Conservation (phyloP, 495 filamentous ascomycete genomes). For the Parathielavia appendiculata region DNA sequence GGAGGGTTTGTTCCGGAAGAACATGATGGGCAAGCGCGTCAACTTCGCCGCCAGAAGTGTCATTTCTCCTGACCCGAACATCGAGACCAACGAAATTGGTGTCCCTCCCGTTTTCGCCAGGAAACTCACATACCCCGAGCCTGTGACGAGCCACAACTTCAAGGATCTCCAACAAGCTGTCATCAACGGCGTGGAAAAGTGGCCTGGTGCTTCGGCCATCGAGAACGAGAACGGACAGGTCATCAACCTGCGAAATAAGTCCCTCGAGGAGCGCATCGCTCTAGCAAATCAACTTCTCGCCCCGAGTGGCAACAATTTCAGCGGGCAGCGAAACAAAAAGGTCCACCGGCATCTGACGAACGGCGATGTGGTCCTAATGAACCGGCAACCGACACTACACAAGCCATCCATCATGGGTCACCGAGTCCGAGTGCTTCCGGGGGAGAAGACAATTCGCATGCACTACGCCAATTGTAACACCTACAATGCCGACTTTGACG, state of each 20-base stretch:
- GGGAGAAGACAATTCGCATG: conserved; percentile 97
- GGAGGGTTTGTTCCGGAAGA: conserved; percentile 95
- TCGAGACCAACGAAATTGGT: conserved; percentile 98
- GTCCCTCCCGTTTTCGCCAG: conserved; percentile 94
- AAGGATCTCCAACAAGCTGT: conserved; percentile 93
- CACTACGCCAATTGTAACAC: conserved; percentile 99
- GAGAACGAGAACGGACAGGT: conserved; percentile 94
- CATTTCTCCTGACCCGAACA: conserved; percentile 96
- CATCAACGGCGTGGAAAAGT: conserved; percentile 87
- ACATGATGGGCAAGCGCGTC: conserved; percentile 99
- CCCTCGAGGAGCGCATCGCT: conserved; percentile 73
- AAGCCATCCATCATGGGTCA: conserved; percentile 99
- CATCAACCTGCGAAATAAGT: conserved; percentile 80
- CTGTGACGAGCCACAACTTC: conserved; percentile 95
- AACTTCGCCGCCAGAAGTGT: conserved; percentile 97
- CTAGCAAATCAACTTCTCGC: conserved; percentile 89
- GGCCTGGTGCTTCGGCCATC: conserved; percentile 89
- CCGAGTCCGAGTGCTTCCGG: conserved; percentile 82
- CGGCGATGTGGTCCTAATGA: conserved; percentile 97
- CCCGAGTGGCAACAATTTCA: conserved; percentile 69
- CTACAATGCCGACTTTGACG: conserved; percentile 99
- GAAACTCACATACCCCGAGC: conserved; percentile 95
- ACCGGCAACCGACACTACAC: conserved; percentile 97
- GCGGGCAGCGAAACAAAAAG: conserved; percentile 84
- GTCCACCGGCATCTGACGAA: conserved; percentile 94